phyloP scores from a whole-genome alignment of 176 grass and related monocot species.

The Cenchrus americanus region DNA sequence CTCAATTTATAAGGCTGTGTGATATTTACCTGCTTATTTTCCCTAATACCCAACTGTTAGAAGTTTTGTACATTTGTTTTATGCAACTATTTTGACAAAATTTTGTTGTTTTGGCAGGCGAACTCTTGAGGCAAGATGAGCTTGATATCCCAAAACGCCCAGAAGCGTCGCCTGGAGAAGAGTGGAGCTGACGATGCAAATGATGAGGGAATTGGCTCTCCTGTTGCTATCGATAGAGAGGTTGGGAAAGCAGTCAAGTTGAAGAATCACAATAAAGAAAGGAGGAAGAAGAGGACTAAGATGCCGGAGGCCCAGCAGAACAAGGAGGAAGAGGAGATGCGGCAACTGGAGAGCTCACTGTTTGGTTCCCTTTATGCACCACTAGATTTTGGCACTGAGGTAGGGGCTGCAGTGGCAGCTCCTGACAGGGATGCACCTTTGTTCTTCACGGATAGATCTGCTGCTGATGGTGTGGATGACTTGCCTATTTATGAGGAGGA shows the following conservation, averaged over 20 bases:
- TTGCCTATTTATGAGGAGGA: conserved; percentile 65
- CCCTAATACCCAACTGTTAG: background rate
- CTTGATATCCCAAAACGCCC: conserved; percentile 68
- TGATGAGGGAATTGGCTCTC: conserved; percentile 19
- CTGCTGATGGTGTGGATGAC: conserved; percentile 31
- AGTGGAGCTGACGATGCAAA: conserved; percentile 21
- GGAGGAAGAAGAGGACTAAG: conserved; percentile 57
- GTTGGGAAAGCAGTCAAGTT: conserved; percentile 34
- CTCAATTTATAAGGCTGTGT: background rate
- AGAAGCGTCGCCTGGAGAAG: conserved; percentile 40
- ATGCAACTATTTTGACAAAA: background rate
- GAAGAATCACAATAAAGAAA: conserved; percentile 27
- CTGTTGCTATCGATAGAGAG: conserved; percentile 1
- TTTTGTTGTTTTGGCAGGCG: conserved; percentile 10
- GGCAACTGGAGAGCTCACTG: conserved; percentile 59
- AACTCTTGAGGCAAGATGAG: conserved; percentile 49
- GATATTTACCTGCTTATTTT: background rate
- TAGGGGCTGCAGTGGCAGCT: background rate
- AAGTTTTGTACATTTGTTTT: background rate
- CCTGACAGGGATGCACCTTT: conserved; percentile 32
- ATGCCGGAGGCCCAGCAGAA: conserved; percentile 21
- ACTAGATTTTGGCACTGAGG: conserved; percentile 60
- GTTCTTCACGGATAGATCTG: conserved; percentile 66
- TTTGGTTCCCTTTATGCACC: conserved; percentile 58
- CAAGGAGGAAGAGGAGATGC: conserved; percentile 58